Base-by-base conservation (phyloP, 257 asterid genomes). In the Salvia miltiorrhiza region DNA sequence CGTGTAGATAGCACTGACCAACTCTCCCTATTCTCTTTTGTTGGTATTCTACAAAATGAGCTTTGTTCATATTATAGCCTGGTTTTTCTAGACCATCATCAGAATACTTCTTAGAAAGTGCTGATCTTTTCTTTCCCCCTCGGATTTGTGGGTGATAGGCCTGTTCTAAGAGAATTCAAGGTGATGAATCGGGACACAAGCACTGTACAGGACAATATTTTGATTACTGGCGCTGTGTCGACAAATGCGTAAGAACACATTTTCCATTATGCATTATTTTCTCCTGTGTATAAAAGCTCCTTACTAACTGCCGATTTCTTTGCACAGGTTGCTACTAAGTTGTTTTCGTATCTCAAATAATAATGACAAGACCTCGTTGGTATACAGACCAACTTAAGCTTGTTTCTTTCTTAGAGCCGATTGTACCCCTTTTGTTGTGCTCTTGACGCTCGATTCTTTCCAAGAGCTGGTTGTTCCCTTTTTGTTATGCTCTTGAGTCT, bases 171-270 rank as follows among this genome's bases (percentile, higher is more conserved):
- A 82, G 96, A 73, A 81, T 90, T 58, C 74, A 85, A 69, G 89
- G 85, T n/a, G 97, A 90, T 72, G 95, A 88, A 4, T 79, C 86
- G 39, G 97, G 96, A 63, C 76, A 76, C 76, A 88, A 85, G 77
- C 96, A 90, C 74, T 90, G 97, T 67, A 88, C 97, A 0, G 97
- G 97, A 44, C 97, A 90, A 74, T 86, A 85, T 83, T 90, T 90
- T 55, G 97, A 90, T 75, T 88, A 86, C 44, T 88, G 94, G 90
- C 89, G 82, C 35, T 90, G 97, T 33, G 81, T 90, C 9, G 97
- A 90, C 78, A 82, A 73, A 69, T 82, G 87, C 9, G 87, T 82
- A 79, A 76, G 84, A 17, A 21, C 20, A 9, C 50, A 4, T 39
- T 26, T 53, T 61, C 43, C 52, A 14, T 5, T 37, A 32, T 17